Conservation (phyloP, 495 filamentous ascomycete species). For the Terfezia claveryi region DNA sequence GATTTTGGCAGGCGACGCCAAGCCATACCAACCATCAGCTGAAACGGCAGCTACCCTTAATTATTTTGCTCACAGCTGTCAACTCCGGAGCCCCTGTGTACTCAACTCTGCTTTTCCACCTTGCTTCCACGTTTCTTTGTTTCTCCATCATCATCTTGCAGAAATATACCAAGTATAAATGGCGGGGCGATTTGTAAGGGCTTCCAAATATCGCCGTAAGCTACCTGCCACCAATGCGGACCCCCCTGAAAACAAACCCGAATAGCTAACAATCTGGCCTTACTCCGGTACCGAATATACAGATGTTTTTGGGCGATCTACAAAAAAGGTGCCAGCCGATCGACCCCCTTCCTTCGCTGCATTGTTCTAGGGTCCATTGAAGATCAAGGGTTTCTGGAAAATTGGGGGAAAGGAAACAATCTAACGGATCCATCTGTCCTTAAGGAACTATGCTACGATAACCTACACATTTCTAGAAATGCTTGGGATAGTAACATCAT, state of each 20-base stretch:
- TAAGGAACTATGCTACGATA: conserved; percentile 87
- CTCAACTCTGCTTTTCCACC: too few species aligned
- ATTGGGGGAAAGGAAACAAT: conserved; percentile 1
- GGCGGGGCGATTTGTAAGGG: conserved; percentile 92
- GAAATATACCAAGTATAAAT: conserved; percentile 25
- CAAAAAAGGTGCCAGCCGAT: conserved; percentile 47
- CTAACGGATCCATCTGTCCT: conserved; percentile 1
- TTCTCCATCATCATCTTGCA: too few species aligned
- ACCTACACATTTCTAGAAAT: conserved; percentile 81
- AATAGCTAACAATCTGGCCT: conserved; percentile 3
- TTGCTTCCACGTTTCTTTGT: too few species aligned
- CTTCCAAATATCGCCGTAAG: conserved; percentile 91
- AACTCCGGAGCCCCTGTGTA: too few species aligned
- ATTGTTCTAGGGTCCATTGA: too few species aligned
- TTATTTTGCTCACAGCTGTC: too few species aligned
- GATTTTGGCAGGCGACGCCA: too few species aligned
- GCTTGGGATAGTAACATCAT: conserved; percentile 97
- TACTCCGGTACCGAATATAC: conserved; percentile 29
- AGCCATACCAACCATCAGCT: too few species aligned
- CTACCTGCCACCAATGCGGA: conserved; percentile 11
- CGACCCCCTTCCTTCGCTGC: background rate
- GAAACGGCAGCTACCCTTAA: too few species aligned
- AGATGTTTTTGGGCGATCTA: conserved; percentile 90
- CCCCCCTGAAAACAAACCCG: too few species aligned
- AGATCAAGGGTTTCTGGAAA: background rate